These are phyloP conservation scores for Rhodosporidiobolus sp. DNA, from an alignment of 768 basidiomycete species.

Conservation along the genomic window DNA sequence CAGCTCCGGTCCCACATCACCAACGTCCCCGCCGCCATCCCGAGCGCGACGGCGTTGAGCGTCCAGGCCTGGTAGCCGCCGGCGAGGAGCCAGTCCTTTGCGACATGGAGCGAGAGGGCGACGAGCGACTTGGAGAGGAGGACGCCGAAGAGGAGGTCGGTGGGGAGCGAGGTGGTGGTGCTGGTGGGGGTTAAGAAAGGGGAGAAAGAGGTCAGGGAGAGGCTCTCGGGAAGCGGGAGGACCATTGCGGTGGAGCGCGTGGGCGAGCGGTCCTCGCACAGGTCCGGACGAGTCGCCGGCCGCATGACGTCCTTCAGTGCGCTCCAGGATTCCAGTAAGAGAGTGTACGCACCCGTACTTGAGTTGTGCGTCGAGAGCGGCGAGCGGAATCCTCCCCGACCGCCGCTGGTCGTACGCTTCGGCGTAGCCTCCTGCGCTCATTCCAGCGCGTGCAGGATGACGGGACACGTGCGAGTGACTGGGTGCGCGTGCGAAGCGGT, in stretches of 20 bases:
- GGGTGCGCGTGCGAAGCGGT: no score
- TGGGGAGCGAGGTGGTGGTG: constrained; percentile 27
- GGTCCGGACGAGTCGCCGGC: no score
- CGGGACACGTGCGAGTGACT: no score
- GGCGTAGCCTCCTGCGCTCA: constrained; percentile 22
- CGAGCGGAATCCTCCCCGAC: constrained; percentile 23
- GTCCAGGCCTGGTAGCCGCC: constrained; percentile 20
- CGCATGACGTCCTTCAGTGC: background rate
- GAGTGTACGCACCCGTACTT: background rate
- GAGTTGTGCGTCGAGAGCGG: constrained; percentile 5
- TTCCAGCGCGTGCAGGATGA: background rate
- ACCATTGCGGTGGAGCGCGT: background rate
- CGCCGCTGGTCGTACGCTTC: constrained; percentile 28
- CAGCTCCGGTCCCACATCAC: constrained; percentile 15
- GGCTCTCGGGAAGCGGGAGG: background rate
- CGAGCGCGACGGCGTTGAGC: constrained; percentile 13
- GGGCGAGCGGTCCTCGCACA: no score
- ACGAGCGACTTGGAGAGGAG: constrained; percentile 41
- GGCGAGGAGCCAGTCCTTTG: constrained; percentile 42
- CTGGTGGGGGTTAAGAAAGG: background rate
- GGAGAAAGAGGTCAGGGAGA: background rate
- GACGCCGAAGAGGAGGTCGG: constrained; percentile 43
- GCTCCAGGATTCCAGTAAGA: background rate
- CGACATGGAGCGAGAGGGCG: constrained; percentile 39
- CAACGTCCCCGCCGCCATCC: constrained; percentile 14